A percentile compares a stretch with the other conserved stretches of the same genome.
phyloP scores from a whole-genome alignment of 2,329 filamentous ascomycete species.

The Colletotrichum chrysophilum region DNA sequence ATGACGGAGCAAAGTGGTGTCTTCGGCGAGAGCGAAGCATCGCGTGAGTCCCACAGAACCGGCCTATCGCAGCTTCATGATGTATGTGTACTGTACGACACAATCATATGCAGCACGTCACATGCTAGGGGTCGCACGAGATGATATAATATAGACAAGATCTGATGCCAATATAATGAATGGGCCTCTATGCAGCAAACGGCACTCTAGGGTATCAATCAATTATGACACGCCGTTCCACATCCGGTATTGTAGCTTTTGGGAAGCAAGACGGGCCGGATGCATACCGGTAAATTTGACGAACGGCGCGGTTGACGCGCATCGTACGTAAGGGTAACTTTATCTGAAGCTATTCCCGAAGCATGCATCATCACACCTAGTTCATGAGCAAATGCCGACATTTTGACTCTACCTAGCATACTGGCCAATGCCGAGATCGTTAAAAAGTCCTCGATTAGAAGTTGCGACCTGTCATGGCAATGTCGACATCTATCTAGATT shows the following conservation, averaged over 20 bases:
- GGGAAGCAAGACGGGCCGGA: not conserved
- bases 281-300: not conserved
- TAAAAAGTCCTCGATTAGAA: not conserved
- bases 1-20: not conserved
- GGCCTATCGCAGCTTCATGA: not conserved
- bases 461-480: not conserved
- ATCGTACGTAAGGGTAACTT: not conserved
- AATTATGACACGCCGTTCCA: not conserved
- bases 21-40: not conserved
- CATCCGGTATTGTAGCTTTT: not conserved
- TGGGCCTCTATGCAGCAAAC: not conserved
- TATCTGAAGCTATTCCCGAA: not conserved
- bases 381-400: not conserved
- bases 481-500: not conserved
- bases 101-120: not conserved
- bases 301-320: not conserved
- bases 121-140: not conserved
- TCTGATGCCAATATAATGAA: not conserved
- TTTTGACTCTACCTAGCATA: not conserved
- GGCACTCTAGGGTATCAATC: not conserved
- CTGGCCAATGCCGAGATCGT: not conserved
- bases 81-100: not conserved
- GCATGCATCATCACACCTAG: not conserved
- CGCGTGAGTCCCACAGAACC: not conserved
- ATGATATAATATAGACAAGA: not conserved